Percentiles rank a stretch among this genome's conserved stretches.
Evolutionary conservation across 2,329 filamentous ascomycete genomes (phyloP).

Genomic region (Colletotrichum eremochloae): DNA sequence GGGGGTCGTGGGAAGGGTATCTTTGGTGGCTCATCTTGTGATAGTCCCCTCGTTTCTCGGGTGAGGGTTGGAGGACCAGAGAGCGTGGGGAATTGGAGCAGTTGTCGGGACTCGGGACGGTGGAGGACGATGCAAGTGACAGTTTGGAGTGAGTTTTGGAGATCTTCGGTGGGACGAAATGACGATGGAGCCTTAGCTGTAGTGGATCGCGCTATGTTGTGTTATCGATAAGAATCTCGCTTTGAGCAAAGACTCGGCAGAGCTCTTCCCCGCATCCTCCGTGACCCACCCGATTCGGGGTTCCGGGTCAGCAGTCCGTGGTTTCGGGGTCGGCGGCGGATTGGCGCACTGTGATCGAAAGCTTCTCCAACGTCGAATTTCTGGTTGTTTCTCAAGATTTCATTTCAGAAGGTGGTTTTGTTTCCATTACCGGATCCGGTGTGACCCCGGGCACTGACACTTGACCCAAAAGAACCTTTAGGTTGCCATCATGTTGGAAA

Average conservation of each 20-base stretch:
- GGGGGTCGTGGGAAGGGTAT: slow-evolving; percentile 67
- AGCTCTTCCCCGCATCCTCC: slow-evolving; percentile 14
- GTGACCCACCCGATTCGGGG: not conserved
- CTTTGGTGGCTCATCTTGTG: slow-evolving; percentile 69
- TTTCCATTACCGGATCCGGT: not conserved
- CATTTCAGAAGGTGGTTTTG: not conserved
- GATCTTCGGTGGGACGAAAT: slow-evolving; percentile 16
- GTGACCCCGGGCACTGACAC: not conserved
- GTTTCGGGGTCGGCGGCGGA: not conserved
- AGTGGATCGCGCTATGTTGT: not conserved
- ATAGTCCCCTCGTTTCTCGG: not conserved
- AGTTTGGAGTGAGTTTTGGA: slow-evolving; percentile 2
- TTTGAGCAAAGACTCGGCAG: not conserved
- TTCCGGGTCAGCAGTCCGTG: not conserved
- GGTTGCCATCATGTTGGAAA: not conserved
- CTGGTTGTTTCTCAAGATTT: not conserved
- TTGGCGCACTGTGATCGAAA: not conserved
- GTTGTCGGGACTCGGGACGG: not conserved
- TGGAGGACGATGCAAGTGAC: slow-evolving; percentile 9
- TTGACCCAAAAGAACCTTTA: not conserved
- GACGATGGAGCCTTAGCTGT: slow-evolving; percentile 20
- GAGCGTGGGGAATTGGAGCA: not conserved
- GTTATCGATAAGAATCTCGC: slow-evolving; percentile 5
- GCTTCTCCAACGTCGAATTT: not conserved
- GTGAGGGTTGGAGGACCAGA: not conserved